A percentile compares a stretch with the other conserved stretches of the same genome.
phyloP scores from a whole-genome alignment of 2,329 filamentous ascomycete species.

The Neofusicoccum laricinum region DNA sequence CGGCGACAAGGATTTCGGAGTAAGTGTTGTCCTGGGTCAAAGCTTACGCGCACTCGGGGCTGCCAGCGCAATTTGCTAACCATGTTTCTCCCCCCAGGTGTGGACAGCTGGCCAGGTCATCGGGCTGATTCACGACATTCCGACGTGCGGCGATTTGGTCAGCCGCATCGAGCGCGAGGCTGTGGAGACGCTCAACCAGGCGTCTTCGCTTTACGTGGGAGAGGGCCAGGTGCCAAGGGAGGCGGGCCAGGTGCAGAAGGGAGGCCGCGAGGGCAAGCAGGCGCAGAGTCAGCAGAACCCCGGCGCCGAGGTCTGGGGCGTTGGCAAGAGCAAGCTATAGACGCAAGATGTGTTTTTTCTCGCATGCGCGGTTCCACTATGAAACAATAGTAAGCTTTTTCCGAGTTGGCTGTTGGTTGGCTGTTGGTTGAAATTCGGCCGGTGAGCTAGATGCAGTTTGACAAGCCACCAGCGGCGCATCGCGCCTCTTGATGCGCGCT shows the following conservation, averaged over 20 bases:
- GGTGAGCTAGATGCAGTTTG: neutral
- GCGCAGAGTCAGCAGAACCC: conserved; percentile 31
- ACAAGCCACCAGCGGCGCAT: neutral
- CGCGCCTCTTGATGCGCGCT: too few relatives aligned
- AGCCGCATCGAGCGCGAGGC: conserved; percentile 47
- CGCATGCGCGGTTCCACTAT: neutral
- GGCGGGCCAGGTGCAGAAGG: conserved; percentile 15
- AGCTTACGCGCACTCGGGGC: neutral
- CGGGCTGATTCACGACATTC: conserved; percentile 52
- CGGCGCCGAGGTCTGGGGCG: conserved; percentile 39
- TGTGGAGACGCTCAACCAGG: conserved; percentile 39
- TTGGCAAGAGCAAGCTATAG: conserved; percentile 44
- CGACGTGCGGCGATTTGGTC: conserved; percentile 46
- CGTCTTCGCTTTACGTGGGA: conserved; percentile 35
- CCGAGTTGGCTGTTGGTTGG: neutral
- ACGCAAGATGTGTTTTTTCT: neutral
- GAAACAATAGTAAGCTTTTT: conserved; percentile 6
- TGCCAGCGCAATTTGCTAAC: conserved; percentile 12
- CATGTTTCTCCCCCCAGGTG: conserved; percentile 55
- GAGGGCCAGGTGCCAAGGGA: conserved; percentile 32
- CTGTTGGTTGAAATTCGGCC: neutral
- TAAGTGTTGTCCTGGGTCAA: conserved; percentile 49
- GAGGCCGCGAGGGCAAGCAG: conserved; percentile 18
- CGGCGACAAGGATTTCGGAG: conserved; percentile 85
- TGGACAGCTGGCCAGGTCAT: conserved; percentile 99